Evolutionary conservation across 2,329 filamentous ascomycete genomes (phyloP).

Genomic region (Penicillium aurantiogriseum): DNA sequence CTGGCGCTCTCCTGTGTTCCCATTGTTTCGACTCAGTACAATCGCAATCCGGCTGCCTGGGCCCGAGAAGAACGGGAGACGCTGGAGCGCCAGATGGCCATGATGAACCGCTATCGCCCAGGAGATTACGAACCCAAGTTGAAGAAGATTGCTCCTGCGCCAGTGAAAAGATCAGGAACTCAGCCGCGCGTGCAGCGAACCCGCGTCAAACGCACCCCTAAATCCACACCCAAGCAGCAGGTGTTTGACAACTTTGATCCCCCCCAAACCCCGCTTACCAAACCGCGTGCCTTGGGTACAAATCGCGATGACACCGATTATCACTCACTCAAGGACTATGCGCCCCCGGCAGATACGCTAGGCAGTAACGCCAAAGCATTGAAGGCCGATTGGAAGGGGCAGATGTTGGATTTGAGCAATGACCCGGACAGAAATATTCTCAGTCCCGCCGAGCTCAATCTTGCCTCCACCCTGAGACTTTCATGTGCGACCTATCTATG

Average conservation of each 20-base stretch:
- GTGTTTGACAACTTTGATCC: conserved; percentile 39
- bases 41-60: conserved; percentile 46
- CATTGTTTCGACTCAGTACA: conserved; percentile 43
- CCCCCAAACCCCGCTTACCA: conserved; percentile 37
- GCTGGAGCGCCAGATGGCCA: conserved; percentile 40
- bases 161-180: conserved; percentile 29
- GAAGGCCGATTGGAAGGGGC: conserved; percentile 85
- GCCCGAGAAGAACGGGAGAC: conserved; percentile 43
- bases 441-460: conserved; percentile 71
- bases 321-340: conserved; percentile 67
- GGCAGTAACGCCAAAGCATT: conserved; percentile 66
- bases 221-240: conserved; percentile 43
- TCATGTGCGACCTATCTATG: conserved; percentile 86
- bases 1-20: conserved; percentile 46
- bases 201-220: conserved; percentile 41
- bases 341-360: conserved; percentile 66
- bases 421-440: conserved; percentile 70
- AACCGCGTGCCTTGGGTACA: conserved; percentile 50
- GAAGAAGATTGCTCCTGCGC: conserved; percentile 44
- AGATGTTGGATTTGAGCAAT: conserved; percentile 69
- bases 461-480: conserved; percentile 77
- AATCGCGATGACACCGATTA: conserved; percentile 84
- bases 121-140: conserved; percentile 31
- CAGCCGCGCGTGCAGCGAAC: conserved; percentile 33
- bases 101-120: conserved; percentile 42